Conservation (phyloP, 2,329 filamentous ascomycete species). For the Clarireedia monteithiana region DNA sequence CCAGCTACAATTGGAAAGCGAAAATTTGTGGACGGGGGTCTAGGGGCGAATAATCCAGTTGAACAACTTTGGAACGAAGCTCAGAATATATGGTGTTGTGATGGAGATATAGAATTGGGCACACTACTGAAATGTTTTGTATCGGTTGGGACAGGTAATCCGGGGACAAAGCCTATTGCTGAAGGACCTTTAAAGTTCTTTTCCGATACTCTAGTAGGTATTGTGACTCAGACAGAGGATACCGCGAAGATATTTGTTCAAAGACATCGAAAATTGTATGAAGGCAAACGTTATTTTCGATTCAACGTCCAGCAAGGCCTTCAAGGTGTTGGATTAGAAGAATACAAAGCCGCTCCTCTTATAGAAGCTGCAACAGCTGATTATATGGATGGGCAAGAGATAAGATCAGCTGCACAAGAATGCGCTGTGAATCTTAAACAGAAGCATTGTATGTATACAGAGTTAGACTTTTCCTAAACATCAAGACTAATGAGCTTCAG, state of each 20-base stretch:
- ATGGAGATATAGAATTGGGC: constrained; percentile 19
- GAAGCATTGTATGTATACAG: constrained; percentile 20
- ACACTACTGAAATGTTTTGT: constrained; percentile 28
- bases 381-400: constrained; percentile 19
- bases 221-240: constrained; percentile 27
- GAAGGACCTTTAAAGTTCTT: constrained; percentile 15
- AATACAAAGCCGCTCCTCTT: constrained; percentile 17
- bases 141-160: constrained; percentile 27
- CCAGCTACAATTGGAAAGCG: constrained; percentile 21
- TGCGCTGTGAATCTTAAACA: constrained; percentile 21
- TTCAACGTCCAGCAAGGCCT: constrained; percentile 31
- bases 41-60: constrained; percentile 29
- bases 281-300: constrained; percentile 28
- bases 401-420: constrained; percentile 16
- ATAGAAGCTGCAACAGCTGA: constrained; percentile 23
- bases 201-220: constrained; percentile 22
- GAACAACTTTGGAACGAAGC: constrained; percentile 26
- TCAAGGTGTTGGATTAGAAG: constrained; percentile 22
- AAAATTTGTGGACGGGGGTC: constrained; percentile 24
- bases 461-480: constrained; percentile 9
- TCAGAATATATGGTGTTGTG: constrained; percentile 25
- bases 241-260: constrained; percentile 26
- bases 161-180: constrained; percentile 19
- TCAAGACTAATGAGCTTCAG: neutral
- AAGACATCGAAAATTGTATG: constrained; percentile 20